Conservation (phyloP, 352 stramenopile species). For the Phytophthora tentaculata region DNA sequence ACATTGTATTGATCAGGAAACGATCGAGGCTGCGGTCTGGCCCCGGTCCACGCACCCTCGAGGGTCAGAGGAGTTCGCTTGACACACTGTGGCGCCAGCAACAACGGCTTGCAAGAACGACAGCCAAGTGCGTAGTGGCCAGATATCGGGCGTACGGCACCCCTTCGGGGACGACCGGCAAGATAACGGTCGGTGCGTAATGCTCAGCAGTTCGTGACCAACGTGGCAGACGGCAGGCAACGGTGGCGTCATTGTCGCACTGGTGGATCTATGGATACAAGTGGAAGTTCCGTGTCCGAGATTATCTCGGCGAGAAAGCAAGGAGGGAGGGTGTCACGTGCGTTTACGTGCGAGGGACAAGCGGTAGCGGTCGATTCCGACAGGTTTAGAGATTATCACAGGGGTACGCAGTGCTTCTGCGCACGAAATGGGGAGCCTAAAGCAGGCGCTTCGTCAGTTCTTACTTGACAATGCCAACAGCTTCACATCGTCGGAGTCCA, state of each 20-base stretch:
- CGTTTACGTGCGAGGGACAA: too few relatives aligned
- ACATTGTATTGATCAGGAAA: slow-evolving; percentile 25
- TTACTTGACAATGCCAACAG: too few relatives aligned
- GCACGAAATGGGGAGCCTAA: too few relatives aligned
- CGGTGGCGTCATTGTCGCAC: not conserved
- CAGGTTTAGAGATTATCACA: too few relatives aligned
- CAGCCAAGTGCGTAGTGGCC: slow-evolving; percentile 2
- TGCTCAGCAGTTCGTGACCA: slow-evolving; percentile 4
- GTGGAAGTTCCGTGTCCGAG: too few relatives aligned
- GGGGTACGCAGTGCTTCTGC: too few relatives aligned
- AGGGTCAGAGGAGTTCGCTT: slow-evolving; percentile 1
- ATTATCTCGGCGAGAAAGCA: too few relatives aligned
- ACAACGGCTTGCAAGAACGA: slow-evolving; percentile 18
- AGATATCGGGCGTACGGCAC: not conserved
- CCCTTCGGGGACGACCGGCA: slow-evolving; percentile 12
- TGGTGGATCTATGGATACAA: too few relatives aligned
- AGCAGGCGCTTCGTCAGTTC: too few relatives aligned
- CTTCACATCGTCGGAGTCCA: too few relatives aligned
- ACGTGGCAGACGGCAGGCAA: not conserved
- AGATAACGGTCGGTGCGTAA: slow-evolving; percentile 22
- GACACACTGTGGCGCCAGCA: slow-evolving; percentile 8
- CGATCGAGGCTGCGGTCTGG: slow-evolving; percentile 2
- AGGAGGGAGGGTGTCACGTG: too few relatives aligned
- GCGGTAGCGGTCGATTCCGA: too few relatives aligned
- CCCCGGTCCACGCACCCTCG: not conserved